A percentile compares a stretch with the other conserved stretches of the same genome.
Conservation (phyloP, 352 stramenopile species). For the Elongisporangium prolatum region DNA sequence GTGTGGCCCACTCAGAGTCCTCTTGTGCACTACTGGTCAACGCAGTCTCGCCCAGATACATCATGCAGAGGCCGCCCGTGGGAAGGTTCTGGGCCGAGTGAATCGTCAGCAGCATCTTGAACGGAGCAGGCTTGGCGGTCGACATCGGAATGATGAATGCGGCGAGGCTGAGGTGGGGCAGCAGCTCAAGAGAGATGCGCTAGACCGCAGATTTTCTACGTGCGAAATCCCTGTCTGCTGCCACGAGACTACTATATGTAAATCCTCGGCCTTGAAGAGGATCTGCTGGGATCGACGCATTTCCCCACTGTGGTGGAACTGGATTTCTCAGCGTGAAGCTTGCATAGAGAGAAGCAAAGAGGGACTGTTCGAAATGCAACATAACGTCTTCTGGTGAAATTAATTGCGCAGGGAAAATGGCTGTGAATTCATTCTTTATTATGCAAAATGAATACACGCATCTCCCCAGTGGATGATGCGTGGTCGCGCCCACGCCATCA, state of each 20-base stretch:
- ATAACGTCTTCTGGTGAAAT: not conserved
- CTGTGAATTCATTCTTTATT: not conserved
- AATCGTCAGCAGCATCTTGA: conserved; percentile 57
- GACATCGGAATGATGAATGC: not conserved
- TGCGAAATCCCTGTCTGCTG: not conserved
- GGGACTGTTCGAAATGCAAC: not conserved
- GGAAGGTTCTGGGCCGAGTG: conserved; percentile 53
- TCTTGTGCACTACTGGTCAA: not conserved
- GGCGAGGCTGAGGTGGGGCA: not conserved
- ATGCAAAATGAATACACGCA: not conserved
- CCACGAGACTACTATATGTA: too few species aligned
- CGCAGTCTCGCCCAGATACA: conserved; percentile 56
- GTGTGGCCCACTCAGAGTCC: not conserved
- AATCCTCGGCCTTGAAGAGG: not conserved
- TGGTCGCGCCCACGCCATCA: not conserved
- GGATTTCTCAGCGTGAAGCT: not conserved
- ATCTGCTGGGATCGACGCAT: not conserved
- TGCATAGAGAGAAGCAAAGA: not conserved
- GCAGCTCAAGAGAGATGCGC: not conserved
- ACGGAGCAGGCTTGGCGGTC: not conserved
- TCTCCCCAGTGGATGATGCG: not conserved
- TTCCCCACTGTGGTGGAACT: not conserved
- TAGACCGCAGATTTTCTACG: not conserved
- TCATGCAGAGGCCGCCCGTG: conserved; percentile 53
- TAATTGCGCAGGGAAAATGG: not conserved